phyloP scores from a whole-genome alignment of 2,329 filamentous ascomycete species.

The Pyrenochaeta sp. region DNA sequence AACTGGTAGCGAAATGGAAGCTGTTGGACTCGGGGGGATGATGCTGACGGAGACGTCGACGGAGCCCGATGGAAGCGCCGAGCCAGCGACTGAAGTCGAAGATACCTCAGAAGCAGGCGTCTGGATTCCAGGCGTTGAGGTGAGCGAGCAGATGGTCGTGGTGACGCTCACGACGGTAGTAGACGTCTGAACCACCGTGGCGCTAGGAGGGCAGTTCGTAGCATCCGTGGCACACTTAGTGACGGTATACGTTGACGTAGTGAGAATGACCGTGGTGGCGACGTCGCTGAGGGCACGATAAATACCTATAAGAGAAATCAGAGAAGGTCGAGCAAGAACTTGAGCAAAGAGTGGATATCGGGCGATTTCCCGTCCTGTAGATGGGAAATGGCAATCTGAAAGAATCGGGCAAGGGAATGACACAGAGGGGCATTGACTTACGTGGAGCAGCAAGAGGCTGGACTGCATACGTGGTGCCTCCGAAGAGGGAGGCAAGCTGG shows the following conservation, averaged over 20 bases:
- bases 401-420: not conserved
- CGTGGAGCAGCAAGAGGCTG: slow-evolving; percentile 28
- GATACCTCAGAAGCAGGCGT: slow-evolving; percentile 10
- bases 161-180: slow-evolving; percentile 47
- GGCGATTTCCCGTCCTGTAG: not conserved
- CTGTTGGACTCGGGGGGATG: slow-evolving; percentile 8
- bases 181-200: slow-evolving; percentile 49
- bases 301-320: slow-evolving; percentile 18
- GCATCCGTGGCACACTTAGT: slow-evolving; percentile 49
- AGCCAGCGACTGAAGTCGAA: slow-evolving; percentile 13
- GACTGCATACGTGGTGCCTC: slow-evolving; percentile 29
- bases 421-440: slow-evolving; percentile 19
- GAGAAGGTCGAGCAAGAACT: not conserved
- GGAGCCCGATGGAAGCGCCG: slow-evolving; percentile 11
- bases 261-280: slow-evolving; percentile 49
- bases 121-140: slow-evolving; percentile 21
- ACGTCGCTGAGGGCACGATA: slow-evolving; percentile 32
- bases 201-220: slow-evolving; percentile 48
- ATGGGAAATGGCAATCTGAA: not conserved
- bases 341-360: not conserved
- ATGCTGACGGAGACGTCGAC: slow-evolving; percentile 12
- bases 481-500: slow-evolving; percentile 34
- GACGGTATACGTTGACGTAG: slow-evolving; percentile 51
- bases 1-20: slow-evolving; percentile 4
- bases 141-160: slow-evolving; percentile 53